These are phyloP conservation scores for Cardamine resedifolia DNA, from an alignment of 345 rosid species.

Conservation along the genomic window DNA sequence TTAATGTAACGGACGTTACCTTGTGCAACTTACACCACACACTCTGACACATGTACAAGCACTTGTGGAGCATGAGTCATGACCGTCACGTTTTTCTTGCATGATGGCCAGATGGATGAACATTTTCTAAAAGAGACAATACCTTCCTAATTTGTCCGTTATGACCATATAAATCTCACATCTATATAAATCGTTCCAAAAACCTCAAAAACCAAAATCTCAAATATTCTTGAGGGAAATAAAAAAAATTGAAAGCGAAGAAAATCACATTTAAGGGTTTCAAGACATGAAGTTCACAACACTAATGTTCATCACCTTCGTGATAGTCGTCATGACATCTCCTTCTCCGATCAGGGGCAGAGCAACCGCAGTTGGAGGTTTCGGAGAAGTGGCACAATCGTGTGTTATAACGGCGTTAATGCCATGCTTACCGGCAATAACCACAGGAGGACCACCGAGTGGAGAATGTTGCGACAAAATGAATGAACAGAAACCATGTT, in stretches of 20 bases:
- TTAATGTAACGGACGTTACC: too few relatives aligned
- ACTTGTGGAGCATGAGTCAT: too few relatives aligned
- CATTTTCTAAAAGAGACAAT: neutral
- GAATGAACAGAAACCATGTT: slow-evolving; percentile 35
- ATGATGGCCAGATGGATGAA: neutral
- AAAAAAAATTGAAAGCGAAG: neutral
- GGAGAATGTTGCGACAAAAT: slow-evolving; percentile 32
- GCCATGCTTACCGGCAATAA: slow-evolving; percentile 32
- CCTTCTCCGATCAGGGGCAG: neutral
- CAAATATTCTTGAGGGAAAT: neutral
- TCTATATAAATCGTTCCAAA: neutral
- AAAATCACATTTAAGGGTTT: neutral
- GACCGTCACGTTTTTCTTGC: neutral
- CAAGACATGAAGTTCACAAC: slow-evolving; percentile 1
- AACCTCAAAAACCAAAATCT: neutral
- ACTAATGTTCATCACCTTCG: neutral
- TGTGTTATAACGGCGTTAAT: slow-evolving; percentile 28
- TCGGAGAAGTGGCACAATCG: neutral
- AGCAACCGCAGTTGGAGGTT: neutral
- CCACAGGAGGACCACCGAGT: neutral
- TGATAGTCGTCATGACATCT: neutral
- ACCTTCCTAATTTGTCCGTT: neutral
- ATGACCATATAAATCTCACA: neutral
- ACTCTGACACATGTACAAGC: too few relatives aligned
- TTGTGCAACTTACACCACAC: too few relatives aligned